Conservation (phyloP, 78 protist genomes). For the Cavenderia fasciculata region DNA sequence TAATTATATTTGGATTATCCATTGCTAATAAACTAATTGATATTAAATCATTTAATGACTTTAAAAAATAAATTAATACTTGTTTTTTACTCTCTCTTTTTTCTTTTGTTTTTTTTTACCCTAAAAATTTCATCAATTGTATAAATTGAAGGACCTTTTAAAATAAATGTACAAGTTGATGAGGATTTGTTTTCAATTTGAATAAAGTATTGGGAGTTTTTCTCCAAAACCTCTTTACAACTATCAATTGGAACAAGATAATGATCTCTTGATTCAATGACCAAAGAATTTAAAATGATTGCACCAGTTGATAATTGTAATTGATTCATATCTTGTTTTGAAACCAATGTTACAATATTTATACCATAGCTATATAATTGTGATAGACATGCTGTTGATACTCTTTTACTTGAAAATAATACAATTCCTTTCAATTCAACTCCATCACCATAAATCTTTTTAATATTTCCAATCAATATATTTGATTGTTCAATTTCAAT, state of each 20-base stretch:
- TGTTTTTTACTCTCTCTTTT: background rate
- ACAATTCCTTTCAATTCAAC: background rate
- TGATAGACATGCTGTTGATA: slow-evolving; percentile 19
- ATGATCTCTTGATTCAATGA: background rate
- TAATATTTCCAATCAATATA: background rate
- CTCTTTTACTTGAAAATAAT: slow-evolving; percentile 26
- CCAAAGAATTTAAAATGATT: background rate
- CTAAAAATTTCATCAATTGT: slow-evolving; percentile 57
- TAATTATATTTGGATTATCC: slow-evolving; percentile 5
- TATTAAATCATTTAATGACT: slow-evolving; percentile 58
- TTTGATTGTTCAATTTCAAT: background rate
- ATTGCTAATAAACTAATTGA: slow-evolving; percentile 28
- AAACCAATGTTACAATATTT: background rate
- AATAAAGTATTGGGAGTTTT: slow-evolving; percentile 28
- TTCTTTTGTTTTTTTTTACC: background rate
- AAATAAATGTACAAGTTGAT: slow-evolving; percentile 11
- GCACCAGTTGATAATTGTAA: background rate
- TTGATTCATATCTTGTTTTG: background rate
- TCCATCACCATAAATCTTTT: too few relatives aligned
- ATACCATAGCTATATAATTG: slow-evolving; percentile 8
- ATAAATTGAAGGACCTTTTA: slow-evolving; percentile 41
- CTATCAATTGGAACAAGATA: background rate
- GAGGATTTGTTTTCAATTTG: slow-evolving; percentile 3
- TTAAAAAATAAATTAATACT: background rate
- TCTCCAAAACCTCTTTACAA: slow-evolving; percentile 24